A percentile compares a stretch with the other conserved stretches of the same genome.
Evolutionary conservation across 2,329 filamentous ascomycete species (phyloP).

Genomic region (Scytalidium sp.): DNA sequence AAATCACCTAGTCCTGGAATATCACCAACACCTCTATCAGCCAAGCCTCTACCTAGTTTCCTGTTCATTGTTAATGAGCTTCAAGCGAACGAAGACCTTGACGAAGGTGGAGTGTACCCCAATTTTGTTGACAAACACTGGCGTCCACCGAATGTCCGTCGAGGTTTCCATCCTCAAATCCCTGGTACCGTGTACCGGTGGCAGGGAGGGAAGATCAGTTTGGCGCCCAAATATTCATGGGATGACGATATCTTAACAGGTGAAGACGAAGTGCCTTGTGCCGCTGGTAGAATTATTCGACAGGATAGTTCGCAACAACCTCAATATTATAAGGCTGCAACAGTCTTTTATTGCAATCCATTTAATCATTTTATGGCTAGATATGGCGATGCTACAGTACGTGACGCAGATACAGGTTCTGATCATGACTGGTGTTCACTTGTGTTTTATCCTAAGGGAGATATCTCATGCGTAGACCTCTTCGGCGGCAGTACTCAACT

Average conservation of each 20-base stretch:
- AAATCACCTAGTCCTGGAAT: no score
- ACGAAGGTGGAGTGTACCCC: constrained; percentile 8
- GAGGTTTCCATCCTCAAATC: constrained; percentile 14
- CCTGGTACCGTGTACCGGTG: constrained; percentile 21
- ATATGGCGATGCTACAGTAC: constrained; percentile 6
- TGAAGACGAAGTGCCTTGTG: no score
- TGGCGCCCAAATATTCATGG: constrained; percentile 12
- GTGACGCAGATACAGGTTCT: constrained; percentile 3
- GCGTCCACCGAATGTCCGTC: constrained; percentile 14
- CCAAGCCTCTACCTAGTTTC: constrained; percentile 27
- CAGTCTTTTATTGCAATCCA: constrained; percentile 15
- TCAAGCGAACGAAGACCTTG: constrained; percentile 27
- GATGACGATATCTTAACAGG: no score
- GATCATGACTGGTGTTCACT: constrained; percentile 13
- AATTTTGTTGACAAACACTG: constrained; percentile 12
- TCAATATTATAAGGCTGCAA: constrained; percentile 7
- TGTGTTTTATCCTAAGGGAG: constrained; percentile 7
- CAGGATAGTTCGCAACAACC: not conserved
- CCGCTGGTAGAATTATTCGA: no score
- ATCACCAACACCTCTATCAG: no score
- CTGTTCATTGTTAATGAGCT: constrained; percentile 38
- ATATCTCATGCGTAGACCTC: constrained; percentile 7
- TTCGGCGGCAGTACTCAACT: constrained; percentile 6
- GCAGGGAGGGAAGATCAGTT: constrained; percentile 12
- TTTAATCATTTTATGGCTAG: constrained; percentile 11